phyloP scores from a whole-genome alignment of 1,284 basidiomycete genomes.

The Ganoderma multipileum region DNA sequence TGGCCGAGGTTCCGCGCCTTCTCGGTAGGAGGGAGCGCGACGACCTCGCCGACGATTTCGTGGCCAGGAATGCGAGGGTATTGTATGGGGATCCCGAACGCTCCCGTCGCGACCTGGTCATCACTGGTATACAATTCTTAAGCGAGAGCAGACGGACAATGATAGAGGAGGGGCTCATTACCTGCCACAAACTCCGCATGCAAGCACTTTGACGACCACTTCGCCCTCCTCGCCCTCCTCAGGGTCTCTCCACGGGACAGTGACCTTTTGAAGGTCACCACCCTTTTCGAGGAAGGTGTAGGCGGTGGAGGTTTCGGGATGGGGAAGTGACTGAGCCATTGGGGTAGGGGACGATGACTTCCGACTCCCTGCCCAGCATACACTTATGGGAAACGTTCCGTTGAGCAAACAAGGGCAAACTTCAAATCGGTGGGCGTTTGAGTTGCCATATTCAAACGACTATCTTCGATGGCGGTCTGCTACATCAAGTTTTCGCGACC shows the following conservation, averaged over 20 bases:
- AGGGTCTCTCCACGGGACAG: slow-evolving; percentile 35
- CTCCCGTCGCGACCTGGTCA: slow-evolving; percentile 21
- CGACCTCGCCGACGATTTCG: slow-evolving; percentile 38
- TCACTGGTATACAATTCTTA: slow-evolving; percentile 25
- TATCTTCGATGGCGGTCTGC: background rate
- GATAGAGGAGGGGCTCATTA: slow-evolving; percentile 1
- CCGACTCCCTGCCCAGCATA: background rate
- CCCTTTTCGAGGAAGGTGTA: slow-evolving; percentile 31
- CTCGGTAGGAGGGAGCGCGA: slow-evolving; percentile 31
- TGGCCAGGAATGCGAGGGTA: slow-evolving; percentile 37
- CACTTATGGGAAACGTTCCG: background rate
- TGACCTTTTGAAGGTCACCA: slow-evolving; percentile 26
- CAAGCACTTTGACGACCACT: slow-evolving; percentile 37
- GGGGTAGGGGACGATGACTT: background rate
- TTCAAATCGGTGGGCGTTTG: background rate
- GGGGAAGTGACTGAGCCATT: slow-evolving; percentile 11
- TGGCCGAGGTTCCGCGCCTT: slow-evolving; percentile 36
- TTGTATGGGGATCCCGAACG: slow-evolving; percentile 8
- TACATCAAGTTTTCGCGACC: no score
- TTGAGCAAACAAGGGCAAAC: background rate
- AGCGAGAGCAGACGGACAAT: background rate
- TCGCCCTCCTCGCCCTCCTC: slow-evolving; percentile 24
- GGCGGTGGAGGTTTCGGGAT: slow-evolving; percentile 35
- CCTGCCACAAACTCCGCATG: slow-evolving; percentile 39
- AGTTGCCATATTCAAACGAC: background rate